A percentile compares a stretch with the other conserved stretches of the same genome.
phyloP scores from a whole-genome alignment of 306 rosid species.

The Boehmeria nivea region DNA sequence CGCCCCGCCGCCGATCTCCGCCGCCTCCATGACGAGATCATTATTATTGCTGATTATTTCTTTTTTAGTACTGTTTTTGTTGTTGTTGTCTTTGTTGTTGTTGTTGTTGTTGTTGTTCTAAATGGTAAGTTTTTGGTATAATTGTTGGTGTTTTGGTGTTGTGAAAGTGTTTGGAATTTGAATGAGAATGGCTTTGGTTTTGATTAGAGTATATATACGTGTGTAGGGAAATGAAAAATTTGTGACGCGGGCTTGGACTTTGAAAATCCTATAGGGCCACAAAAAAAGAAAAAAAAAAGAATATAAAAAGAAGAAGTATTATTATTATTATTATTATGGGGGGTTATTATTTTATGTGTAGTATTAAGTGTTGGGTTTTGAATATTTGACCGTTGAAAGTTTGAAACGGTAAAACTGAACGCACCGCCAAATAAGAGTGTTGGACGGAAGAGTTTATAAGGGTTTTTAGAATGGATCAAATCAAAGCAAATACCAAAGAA shows the following conservation, averaged over 20 bases:
- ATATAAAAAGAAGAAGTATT: too few species aligned
- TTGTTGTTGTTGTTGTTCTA: not conserved
- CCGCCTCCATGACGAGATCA: conserved; percentile 43
- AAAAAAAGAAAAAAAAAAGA: not conserved
- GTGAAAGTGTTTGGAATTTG: not conserved
- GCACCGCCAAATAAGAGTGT: conserved; percentile 6
- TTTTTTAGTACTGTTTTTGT: not conserved
- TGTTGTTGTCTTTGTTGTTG: not conserved
- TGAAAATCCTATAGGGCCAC: not conserved
- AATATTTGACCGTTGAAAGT: conserved; percentile 38
- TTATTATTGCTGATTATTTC: not conserved
- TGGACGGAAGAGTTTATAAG: not conserved
- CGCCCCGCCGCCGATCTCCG: conserved; percentile 17
- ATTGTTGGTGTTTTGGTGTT: not conserved
- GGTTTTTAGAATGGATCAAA: conserved; percentile 4
- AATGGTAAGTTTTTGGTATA: too few species aligned
- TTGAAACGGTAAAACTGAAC: conserved; percentile 27
- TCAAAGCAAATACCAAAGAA: not conserved
- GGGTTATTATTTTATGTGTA: not conserved
- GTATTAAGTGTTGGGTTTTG: conserved; percentile 1
- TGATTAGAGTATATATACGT: not conserved
- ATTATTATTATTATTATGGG: too few species aligned
- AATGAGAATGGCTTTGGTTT: not conserved
- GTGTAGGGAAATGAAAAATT: not conserved
- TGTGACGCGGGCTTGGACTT: conserved; percentile 13